Evolutionary conservation across 1,284 basidiomycete genomes (phyloP).

Genomic region (Boletus sp.): DNA sequence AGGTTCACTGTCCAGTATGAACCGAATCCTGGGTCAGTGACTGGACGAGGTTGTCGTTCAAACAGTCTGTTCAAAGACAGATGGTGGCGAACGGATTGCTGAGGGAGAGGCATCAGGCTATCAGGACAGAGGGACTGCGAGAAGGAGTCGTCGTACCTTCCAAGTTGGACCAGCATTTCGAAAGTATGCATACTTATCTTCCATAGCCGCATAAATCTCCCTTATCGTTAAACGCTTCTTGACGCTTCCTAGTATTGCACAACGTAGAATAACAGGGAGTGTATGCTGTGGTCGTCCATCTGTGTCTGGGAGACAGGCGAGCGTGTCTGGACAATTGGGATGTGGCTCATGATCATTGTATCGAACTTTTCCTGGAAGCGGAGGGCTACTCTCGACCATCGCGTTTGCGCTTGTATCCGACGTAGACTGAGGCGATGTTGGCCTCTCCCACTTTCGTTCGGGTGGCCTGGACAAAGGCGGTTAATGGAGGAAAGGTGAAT

Average conservation of each 20-base stretch:
- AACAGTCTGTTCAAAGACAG: conserved; percentile 74
- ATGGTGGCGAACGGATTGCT: conserved; percentile 84
- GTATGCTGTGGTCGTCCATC: conserved; percentile 74
- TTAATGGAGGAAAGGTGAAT: conserved; percentile 11
- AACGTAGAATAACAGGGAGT: conserved; percentile 73
- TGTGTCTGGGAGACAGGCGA: conserved; percentile 72
- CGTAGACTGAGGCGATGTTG: conserved; percentile 23
- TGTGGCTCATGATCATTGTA: conserved; percentile 53
- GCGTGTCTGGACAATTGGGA: conserved; percentile 68
- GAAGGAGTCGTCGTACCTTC: conserved; percentile 50
- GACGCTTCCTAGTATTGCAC: conserved; percentile 72
- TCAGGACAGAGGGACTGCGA: not conserved
- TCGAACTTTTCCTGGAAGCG: conserved; percentile 8
- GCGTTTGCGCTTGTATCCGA: conserved; percentile 25
- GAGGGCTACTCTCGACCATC: conserved; percentile 4
- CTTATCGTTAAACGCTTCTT: conserved; percentile 73
- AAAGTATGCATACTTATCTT: conserved; percentile 75
- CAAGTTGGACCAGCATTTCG: conserved; percentile 72
- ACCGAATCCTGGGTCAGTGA: conserved; percentile 77
- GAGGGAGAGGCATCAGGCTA: conserved; percentile 3
- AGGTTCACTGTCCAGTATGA: conserved; percentile 84
- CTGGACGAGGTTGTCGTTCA: conserved; percentile 72
- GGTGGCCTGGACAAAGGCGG: conserved; percentile 26
- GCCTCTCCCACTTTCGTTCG: conserved; percentile 16
- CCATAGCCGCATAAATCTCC: conserved; percentile 80